Percentiles rank a stretch among this genome's conserved stretches.
These are phyloP conservation scores for Thermoascus crustaceus DNA, from an alignment of 2,329 filamentous ascomycete genomes.

Conservation along the genomic window DNA sequence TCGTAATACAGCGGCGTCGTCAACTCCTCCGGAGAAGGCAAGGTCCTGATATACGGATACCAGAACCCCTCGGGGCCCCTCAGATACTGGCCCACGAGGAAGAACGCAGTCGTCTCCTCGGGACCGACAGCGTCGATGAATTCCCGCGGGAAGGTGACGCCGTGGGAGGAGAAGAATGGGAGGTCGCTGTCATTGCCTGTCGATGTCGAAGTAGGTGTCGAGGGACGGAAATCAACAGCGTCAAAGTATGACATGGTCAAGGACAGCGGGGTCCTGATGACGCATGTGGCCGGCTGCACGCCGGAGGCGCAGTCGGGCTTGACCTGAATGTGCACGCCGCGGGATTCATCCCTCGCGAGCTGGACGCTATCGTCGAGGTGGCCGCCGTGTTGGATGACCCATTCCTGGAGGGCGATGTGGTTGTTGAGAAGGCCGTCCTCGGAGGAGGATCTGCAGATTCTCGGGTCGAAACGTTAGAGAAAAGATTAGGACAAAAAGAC, in stretches of 20 bases:
- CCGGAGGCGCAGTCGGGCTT: constrained; percentile 16
- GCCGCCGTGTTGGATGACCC: constrained; percentile 25
- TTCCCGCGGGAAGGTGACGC: constrained; percentile 37
- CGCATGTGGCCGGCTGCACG: constrained; percentile 22
- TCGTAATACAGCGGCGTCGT: constrained; percentile 57
- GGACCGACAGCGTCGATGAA: constrained; percentile 47
- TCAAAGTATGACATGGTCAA: constrained; percentile 33
- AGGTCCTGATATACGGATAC: constrained; percentile 57
- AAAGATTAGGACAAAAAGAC: neutral
- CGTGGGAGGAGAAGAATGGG: constrained; percentile 23
- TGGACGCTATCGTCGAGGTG: constrained; percentile 24
- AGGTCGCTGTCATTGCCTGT: too few relatives aligned
- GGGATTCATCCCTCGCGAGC: constrained; percentile 24
- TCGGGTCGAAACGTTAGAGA: neutral
- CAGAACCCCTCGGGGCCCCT: constrained; percentile 53
- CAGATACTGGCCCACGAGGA: constrained; percentile 61
- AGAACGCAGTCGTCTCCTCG: constrained; percentile 58
- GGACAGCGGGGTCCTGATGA: constrained; percentile 27
- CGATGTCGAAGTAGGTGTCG: too few relatives aligned
- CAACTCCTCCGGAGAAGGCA: constrained; percentile 57
- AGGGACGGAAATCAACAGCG: constrained; percentile 18
- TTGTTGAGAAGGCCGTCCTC: constrained; percentile 13
- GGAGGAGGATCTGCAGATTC: constrained; percentile 5
- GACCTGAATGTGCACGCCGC: constrained; percentile 30
- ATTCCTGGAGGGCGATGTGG: constrained; percentile 24